Evolutionary conservation across 441 rosid species (phyloP).

Genomic region (Flueggea neowawraea): DNA sequence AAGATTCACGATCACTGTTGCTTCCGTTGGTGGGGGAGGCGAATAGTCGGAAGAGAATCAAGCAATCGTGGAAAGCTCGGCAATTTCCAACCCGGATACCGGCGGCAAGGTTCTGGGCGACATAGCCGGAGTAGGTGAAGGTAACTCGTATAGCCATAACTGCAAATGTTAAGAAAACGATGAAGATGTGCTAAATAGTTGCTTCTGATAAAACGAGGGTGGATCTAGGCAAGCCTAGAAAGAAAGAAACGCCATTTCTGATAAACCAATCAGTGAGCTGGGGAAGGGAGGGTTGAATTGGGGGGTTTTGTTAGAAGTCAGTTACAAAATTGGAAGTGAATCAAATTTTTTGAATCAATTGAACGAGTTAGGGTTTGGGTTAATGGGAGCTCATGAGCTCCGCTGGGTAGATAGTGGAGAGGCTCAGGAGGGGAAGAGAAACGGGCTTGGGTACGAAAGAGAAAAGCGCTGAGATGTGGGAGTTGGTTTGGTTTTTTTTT

Average conservation of each 20-base stretch:
- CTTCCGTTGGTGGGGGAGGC: constrained; percentile 26
- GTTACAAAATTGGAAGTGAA: no score
- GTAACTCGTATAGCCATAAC: constrained; percentile 82
- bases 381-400: constrained; percentile 9
- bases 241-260: constrained; percentile 36
- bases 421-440: background rate
- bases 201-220: constrained; percentile 29
- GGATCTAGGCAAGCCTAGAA: constrained; percentile 27
- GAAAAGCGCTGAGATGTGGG: background rate
- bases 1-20: constrained; percentile 36
- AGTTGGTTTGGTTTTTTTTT: background rate
- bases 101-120: constrained; percentile 57
- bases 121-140: constrained; percentile 61
- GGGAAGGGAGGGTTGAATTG: constrained; percentile 7
- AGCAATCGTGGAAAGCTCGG: constrained; percentile 50
- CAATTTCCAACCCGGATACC: constrained; percentile 39
- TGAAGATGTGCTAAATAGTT: constrained; percentile 46
- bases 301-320: constrained; percentile 9
- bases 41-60: constrained; percentile 46
- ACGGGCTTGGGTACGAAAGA: background rate
- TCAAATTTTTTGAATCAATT: background rate
- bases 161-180: constrained; percentile 33
- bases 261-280: constrained; percentile 22
- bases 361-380: background rate
- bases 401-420: background rate